Evolutionary conservation across 495 filamentous ascomycete species (phyloP), one percentile per base, ranked within the genome.

Genomic region (Thermothielavioides terrestris): DNA sequence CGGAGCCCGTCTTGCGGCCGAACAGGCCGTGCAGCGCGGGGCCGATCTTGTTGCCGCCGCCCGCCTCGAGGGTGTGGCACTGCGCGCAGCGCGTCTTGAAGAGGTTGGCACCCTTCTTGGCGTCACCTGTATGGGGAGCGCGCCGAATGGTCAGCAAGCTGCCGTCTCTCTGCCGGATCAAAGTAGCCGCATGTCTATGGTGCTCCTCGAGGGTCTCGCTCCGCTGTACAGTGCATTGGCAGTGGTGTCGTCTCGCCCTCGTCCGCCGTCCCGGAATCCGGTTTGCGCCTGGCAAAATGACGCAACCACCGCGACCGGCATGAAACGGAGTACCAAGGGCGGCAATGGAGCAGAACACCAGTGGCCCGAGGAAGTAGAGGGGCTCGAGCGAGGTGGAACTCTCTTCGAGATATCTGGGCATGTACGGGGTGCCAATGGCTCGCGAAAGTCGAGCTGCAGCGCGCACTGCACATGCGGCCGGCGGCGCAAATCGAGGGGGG

Each of bases 51-150:
- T 96, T 91, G 72, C 84, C 76, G 72, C 90, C 94, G 56, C 74
- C 83, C 21, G 71, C 76, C 71, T 89, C 86, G 65, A 94, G 75
- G 68, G 86, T 97, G 78, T 99, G 92, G 82, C 92, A 99, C 74
- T 99, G 92, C 50, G 88, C 86, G 74, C 92, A 99, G 66, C 92
- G 85, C 58, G 92, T 99, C 86, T 94, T 94, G 87, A 97, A 99
- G 67, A 99, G 88, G 79, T 86, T 89, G 70, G 90, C 92, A 77
- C 92, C 92, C 83, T 99, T 99, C 74, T 89, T 85, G 64, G 79
- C 69, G 72, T 95, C 88, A 76, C 92, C 92, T 98, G 66, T 49
- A 61, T 41, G 31, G n/a, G 35, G 31, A 11, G 14, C 15, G n/a
- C n/a, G n/a, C n/a, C n/a, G n/a, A n/a, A n/a, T n/a, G 37, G 68